A percentile compares a stretch with the other conserved stretches of the same genome.
These are phyloP conservation scores for Hypomontagnella submonticulosa DNA, from an alignment of 495 filamentous ascomycete genomes.

Conservation along the genomic window DNA sequence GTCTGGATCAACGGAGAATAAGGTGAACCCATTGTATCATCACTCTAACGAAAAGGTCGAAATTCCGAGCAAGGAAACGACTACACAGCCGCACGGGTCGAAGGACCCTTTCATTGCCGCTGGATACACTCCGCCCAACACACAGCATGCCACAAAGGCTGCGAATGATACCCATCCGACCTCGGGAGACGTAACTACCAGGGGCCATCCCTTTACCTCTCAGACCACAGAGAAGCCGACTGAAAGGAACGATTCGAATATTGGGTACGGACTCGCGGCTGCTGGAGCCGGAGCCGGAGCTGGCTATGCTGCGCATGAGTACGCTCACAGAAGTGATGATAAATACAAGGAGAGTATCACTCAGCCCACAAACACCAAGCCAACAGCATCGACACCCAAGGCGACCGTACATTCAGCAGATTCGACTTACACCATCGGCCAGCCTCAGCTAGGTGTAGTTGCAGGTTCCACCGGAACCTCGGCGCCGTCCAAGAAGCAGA, in stretches of 20 bases:
- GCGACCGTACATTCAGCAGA: background rate
- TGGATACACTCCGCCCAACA: background rate
- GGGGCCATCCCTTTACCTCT: background rate
- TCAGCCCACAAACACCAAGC: constrained; percentile 10
- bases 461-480: background rate
- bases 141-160: background rate
- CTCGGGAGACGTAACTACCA: constrained; percentile 6
- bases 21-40: constrained; percentile 5
- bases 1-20: background rate
- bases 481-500: background rate
- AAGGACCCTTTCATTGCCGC: constrained; percentile 16
- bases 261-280: constrained; percentile 26
- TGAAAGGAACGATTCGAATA: constrained; percentile 6
- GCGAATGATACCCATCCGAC: background rate
- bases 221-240: constrained; percentile 16
- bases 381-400: constrained; percentile 3
- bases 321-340: constrained; percentile 11
- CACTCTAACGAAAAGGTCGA: constrained; percentile 23
- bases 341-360: constrained; percentile 1
- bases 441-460: constrained; percentile 8
- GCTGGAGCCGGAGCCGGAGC: constrained; percentile 33
- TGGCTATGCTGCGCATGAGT: constrained; percentile 28
- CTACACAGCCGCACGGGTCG: background rate
- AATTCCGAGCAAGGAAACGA: background rate
- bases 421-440: background rate